A percentile compares a stretch with the other conserved stretches of the same genome.
Evolutionary conservation across 345 rosid species (phyloP).

Genomic region (Citrus mangshanensis): DNA sequence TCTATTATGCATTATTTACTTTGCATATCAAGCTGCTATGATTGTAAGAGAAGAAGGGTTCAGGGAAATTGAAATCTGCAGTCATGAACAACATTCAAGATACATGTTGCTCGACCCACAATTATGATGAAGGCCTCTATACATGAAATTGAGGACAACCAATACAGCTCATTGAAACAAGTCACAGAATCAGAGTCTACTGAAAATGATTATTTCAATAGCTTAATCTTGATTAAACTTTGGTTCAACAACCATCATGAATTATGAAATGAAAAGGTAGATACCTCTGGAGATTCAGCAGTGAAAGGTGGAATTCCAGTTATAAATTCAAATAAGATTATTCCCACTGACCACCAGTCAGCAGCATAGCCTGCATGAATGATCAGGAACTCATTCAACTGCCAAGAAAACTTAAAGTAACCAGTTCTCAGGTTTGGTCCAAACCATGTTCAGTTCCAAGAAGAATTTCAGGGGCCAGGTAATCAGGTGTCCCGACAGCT

Average conservation of each 20-base stretch:
- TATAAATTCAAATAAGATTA: conserved; percentile 69
- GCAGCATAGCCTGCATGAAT: conserved; percentile 65
- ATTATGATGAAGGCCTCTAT: not conserved
- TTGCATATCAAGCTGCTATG: conserved; percentile 1
- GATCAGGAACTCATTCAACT: conserved; percentile 23
- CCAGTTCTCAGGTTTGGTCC: conserved; percentile 20
- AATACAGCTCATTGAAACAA: not conserved
- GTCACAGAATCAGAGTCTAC: not conserved
- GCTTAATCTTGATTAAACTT: not conserved
- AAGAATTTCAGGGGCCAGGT: conserved; percentile 91
- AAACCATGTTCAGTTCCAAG: conserved; percentile 82
- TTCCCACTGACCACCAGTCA: conserved; percentile 94
- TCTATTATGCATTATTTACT: not conserved
- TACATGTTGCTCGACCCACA: not conserved
- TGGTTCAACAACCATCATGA: not conserved
- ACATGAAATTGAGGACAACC: not conserved
- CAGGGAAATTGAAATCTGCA: not conserved
- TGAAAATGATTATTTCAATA: not conserved
- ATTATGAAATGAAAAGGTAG: conserved; percentile 13
- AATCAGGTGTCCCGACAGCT: conserved; percentile 89
- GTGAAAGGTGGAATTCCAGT: conserved; percentile 84
- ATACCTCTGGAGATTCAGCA: conserved; percentile 72
- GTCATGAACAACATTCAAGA: not conserved
- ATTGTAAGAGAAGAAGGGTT: not conserved
- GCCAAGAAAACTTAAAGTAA: conserved; percentile 12